phyloP scores from a whole-genome alignment of 2,329 filamentous ascomycete species.

The Cladosporium sp. region DNA sequence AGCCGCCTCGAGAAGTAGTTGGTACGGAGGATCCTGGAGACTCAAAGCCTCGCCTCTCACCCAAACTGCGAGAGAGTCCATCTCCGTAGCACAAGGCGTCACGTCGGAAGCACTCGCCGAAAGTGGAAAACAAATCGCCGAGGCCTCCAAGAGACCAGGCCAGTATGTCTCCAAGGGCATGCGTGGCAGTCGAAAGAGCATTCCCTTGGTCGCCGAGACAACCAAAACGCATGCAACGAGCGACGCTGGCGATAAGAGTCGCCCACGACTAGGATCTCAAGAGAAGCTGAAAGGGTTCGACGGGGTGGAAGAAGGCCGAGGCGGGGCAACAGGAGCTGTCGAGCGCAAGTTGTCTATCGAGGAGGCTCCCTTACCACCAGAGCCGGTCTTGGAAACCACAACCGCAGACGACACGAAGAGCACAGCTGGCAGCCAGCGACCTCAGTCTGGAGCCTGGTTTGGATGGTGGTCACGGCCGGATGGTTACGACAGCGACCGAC shows the following conservation, averaged over 20 bases:
- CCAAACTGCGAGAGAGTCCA: slow-evolving; percentile 44
- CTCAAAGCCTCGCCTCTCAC: slow-evolving; percentile 45
- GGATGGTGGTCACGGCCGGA: slow-evolving; percentile 49
- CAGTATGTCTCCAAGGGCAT: slow-evolving; percentile 37
- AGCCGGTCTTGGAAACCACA: slow-evolving; percentile 29
- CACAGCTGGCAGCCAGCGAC: slow-evolving; percentile 18
- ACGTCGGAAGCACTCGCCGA: slow-evolving; percentile 37
- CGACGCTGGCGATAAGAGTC: slow-evolving; percentile 22
- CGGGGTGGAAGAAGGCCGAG: slow-evolving; percentile 21
- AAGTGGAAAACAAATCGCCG: slow-evolving; percentile 23
- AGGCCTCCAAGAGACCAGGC: slow-evolving; percentile 14
- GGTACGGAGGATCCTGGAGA: slow-evolving; percentile 45
- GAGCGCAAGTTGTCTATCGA: slow-evolving; percentile 20
- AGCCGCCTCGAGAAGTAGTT: slow-evolving; percentile 27
- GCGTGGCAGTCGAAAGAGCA: slow-evolving; percentile 43
- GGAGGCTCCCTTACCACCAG: slow-evolving; percentile 42
- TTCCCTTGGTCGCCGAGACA: slow-evolving; percentile 41
- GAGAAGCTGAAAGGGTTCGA: slow-evolving; percentile 23
- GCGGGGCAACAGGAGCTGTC: slow-evolving; percentile 10
- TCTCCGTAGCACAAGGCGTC: slow-evolving; percentile 40
- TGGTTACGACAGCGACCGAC: slow-evolving; percentile 36
- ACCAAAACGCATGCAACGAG: slow-evolving; percentile 44
- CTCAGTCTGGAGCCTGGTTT: slow-evolving; percentile 36
- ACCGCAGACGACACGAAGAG: slow-evolving; percentile 19
- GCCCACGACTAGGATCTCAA: slow-evolving; percentile 22